These are phyloP conservation scores for Neurospora cerealis DNA, from an alignment of 495 filamentous ascomycete species.

Conservation along the genomic window DNA sequence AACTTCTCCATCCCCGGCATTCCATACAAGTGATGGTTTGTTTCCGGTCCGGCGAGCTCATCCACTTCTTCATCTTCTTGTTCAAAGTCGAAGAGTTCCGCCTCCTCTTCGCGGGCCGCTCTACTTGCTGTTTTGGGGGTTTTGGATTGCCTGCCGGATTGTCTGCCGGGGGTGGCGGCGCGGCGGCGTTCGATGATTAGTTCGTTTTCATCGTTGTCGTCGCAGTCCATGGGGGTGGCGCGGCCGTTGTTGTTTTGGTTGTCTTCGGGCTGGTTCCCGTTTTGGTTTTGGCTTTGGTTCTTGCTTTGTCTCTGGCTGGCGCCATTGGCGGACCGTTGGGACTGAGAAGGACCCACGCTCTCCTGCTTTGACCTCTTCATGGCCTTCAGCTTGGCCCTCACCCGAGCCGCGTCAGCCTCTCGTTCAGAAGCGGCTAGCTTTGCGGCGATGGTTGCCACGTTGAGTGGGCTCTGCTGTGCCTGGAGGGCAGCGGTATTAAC, in stretches of 20 bases:
- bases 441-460: constrained; percentile 43
- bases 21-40: neutral
- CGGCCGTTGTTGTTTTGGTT: neutral
- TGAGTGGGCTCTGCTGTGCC: constrained; percentile 39
- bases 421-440: constrained; percentile 46
- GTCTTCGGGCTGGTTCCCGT: neutral
- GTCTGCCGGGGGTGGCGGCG: neutral
- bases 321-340: neutral
- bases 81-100: neutral
- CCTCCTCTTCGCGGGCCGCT: neutral
- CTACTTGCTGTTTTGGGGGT: neutral
- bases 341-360: neutral
- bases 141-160: neutral
- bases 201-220: constrained; percentile 6
- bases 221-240: neutral
- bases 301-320: neutral
- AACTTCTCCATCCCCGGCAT: neutral
- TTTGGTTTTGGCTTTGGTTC: neutral
- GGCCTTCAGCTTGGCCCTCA: constrained; percentile 44
- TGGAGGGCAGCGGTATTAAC: constrained; percentile 11
- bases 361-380: constrained; percentile 20
- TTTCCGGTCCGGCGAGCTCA: constrained; percentile 13
- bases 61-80: constrained; percentile 10
- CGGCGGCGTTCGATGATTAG: neutral
- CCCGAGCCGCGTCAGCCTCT: constrained; percentile 45